Percentiles rank a stretch among this genome's conserved stretches.
Conservation (phyloP, 2,329 filamentous ascomycete species). For the Fusarium sterilihyphosum region DNA sequence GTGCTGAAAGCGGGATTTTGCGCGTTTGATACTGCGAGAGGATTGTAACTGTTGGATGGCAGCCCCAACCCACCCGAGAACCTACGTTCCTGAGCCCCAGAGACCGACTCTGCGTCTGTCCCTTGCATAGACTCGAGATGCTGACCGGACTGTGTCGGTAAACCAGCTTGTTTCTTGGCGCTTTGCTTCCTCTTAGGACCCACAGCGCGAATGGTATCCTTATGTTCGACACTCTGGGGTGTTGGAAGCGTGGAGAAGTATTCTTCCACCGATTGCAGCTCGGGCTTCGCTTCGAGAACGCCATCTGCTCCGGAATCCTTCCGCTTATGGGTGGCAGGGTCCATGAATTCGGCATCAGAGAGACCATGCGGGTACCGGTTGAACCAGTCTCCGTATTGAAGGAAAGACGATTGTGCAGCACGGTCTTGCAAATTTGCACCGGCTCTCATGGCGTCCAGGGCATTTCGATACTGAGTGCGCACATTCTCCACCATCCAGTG, state of each 20-base stretch:
- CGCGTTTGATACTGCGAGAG: constrained; percentile 54
- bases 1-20: constrained; percentile 57
- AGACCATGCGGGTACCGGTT: constrained; percentile 93
- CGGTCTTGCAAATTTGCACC: constrained; percentile 64
- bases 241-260: constrained; percentile 85
- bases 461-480: constrained; percentile 85
- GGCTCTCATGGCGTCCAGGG: constrained; percentile 80
- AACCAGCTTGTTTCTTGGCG: constrained; percentile 48
- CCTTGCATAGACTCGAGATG: constrained; percentile 36
- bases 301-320: constrained; percentile 87
- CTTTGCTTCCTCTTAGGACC: constrained; percentile 50
- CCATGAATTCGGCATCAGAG: constrained; percentile 83
- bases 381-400: constrained; percentile 99
- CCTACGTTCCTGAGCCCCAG: constrained; percentile 46
- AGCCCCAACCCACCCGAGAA: constrained; percentile 54
- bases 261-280: constrained; percentile 93
- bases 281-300: constrained; percentile 86
- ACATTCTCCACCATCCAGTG: constrained; percentile 95
- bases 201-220: constrained; percentile 36
- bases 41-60: constrained; percentile 57
- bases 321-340: constrained; percentile 72
- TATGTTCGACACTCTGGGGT: constrained; percentile 58
- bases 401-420: constrained; percentile 70
- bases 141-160: constrained; percentile 21
- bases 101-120: constrained; percentile 24